phyloP scores from a whole-genome alignment of 2,329 filamentous ascomycete species.

The Domatiomyces globalis region DNA sequence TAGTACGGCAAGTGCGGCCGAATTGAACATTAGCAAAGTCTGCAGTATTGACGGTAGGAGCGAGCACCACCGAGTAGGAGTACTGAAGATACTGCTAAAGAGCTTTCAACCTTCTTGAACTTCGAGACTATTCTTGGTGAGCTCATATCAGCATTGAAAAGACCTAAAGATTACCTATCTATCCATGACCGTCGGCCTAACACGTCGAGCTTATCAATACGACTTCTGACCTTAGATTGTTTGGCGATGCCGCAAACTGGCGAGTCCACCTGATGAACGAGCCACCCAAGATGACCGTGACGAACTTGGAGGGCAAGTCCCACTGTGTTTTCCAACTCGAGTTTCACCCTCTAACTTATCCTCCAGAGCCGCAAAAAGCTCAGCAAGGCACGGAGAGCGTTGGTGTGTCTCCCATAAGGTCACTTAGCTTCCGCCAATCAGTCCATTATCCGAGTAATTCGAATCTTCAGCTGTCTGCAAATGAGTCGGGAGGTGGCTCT shows the following conservation, averaged over 20 bases:
- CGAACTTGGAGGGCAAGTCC: neutral
- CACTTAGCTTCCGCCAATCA: neutral
- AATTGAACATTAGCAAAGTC: too few relatives aligned
- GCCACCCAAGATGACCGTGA: neutral
- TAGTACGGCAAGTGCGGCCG: too few relatives aligned
- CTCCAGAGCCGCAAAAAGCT: neutral
- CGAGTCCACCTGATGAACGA: neutral
- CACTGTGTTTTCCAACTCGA: neutral
- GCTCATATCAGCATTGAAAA: too few relatives aligned
- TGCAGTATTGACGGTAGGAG: too few relatives aligned
- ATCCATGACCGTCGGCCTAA: neutral
- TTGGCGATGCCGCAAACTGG: neutral
- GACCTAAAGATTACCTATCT: too few relatives aligned
- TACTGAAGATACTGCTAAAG: too few relatives aligned
- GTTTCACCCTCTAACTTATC: too few relatives aligned
- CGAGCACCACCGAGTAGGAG: too few relatives aligned
- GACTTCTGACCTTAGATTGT: neutral
- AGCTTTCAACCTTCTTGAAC: too few relatives aligned
- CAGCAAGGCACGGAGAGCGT: neutral
- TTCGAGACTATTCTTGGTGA: too few relatives aligned
- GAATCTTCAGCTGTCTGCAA: neutral
- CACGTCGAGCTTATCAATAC: too few relatives aligned
- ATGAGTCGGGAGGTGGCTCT: neutral
- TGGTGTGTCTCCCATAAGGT: neutral
- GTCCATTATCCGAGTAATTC: neutral